Base-by-base conservation (phyloP, 2,329 filamentous ascomycete species). In the Clarireedia monteithiana region DNA sequence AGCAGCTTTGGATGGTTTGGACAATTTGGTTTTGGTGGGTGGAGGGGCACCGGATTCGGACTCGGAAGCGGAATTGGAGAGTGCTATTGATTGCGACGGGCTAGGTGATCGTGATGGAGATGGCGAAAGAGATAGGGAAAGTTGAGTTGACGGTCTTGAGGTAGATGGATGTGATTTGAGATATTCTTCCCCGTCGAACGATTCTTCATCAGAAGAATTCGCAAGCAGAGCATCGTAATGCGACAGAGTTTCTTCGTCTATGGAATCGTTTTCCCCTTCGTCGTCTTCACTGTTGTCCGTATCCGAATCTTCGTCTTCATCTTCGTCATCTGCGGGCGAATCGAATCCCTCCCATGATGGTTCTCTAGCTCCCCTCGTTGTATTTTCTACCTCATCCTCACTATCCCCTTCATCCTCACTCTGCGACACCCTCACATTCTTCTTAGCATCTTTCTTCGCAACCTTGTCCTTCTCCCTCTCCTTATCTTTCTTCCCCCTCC, bases 161-260 rank as follows among this genome's bases (percentile, higher is more conserved):
- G 15, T 36, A 26, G 48, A 51, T 40, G 53, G 55, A 36, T 52
- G 53, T 5, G 61, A 57, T 39, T 56, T 49, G 2, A 54, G 50
- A 44, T 63, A 62, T 49, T 58, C 55, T 40, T 64, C 62, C 55
- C 64, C 60, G 26, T 65, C 63, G 30, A 65, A 62, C 46, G 60
- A 63, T 50, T 68, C 66, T 53, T 68, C 67, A 26, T 67, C 65
- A 6, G 67, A 70, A 1, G 66, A 68, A 2, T 58, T 62, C n/a
- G 59, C 67, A 9, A 69, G 40, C 4, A 66, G 60, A 10, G 59
- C 59, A 44, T 69, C 66, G 53, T 66, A 69, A 45, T 59, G 60
- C 17, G 63, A 61, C 23, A 69, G 53, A 20, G 58, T 58, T 45
- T 64, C 65, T 45, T 66, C 64, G 20, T 66, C 65, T 4, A 64